These are phyloP conservation scores for Colletotrichum sidae DNA, from an alignment of 2,329 filamentous ascomycete genomes.

Conservation along the genomic window DNA sequence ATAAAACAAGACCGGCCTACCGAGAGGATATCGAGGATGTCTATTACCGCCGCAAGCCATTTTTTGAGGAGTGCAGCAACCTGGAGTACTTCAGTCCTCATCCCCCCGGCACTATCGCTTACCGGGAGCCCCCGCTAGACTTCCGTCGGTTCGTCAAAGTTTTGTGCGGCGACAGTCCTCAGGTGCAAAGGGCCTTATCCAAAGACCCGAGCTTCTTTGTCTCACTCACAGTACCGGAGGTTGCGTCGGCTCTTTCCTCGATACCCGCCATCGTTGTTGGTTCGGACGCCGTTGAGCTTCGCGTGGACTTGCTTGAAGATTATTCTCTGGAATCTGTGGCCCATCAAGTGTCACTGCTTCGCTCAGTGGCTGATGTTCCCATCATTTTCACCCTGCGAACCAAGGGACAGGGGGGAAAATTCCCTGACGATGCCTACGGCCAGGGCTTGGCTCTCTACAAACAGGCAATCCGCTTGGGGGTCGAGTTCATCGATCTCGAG, in stretches of 20 bases:
- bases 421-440: slow-evolving; percentile 81
- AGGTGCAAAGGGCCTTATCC: slow-evolving; percentile 32
- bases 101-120: slow-evolving; percentile 41
- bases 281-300: slow-evolving; percentile 91
- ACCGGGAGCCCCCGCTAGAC: slow-evolving; percentile 53
- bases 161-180: slow-evolving; percentile 46
- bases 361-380: slow-evolving; percentile 78
- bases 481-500: slow-evolving; percentile 94
- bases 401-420: slow-evolving; percentile 85
- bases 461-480: slow-evolving; percentile 82
- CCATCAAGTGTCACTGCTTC: slow-evolving; percentile 83
- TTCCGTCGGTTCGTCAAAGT: slow-evolving; percentile 76
- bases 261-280: slow-evolving; percentile 83
- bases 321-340: slow-evolving; percentile 81
- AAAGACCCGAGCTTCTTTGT: slow-evolving; percentile 91
- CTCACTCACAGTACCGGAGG: slow-evolving; percentile 84
- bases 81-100: slow-evolving; percentile 90
- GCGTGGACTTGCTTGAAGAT: slow-evolving; percentile 90
- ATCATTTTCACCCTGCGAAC: slow-evolving; percentile 95
- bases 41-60: slow-evolving; percentile 88
- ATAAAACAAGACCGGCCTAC: slow-evolving; percentile 93
- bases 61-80: slow-evolving; percentile 94
- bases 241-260: slow-evolving; percentile 71
- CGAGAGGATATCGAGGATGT: slow-evolving; percentile 92
- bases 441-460: slow-evolving; percentile 80